A percentile compares a stretch with the other conserved stretches of the same genome.
These are phyloP conservation scores for Amaranthus tricolor DNA, from an alignment of 179 eudicot genomes.

Conservation along the genomic window DNA sequence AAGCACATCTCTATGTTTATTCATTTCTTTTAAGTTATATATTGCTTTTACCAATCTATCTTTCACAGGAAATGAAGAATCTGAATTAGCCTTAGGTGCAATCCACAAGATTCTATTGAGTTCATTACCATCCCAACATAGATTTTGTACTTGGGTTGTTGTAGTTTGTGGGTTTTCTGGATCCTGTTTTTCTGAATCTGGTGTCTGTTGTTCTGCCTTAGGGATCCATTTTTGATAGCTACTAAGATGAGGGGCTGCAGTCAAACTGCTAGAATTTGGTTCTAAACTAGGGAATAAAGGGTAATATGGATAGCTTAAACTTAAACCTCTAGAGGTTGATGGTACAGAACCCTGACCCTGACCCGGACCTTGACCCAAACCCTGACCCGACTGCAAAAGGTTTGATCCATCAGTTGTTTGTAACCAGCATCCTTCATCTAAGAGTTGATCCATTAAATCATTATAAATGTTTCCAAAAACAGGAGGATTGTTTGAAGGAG, in stretches of 20 bases:
- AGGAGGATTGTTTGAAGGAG: conserved; percentile 35
- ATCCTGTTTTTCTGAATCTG: conserved; percentile 29
- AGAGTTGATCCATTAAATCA: conserved; percentile 63
- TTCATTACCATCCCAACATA: conserved; percentile 38
- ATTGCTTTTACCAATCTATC: conserved; percentile 58
- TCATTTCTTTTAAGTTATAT: conserved; percentile 38
- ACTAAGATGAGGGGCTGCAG: conserved; percentile 24
- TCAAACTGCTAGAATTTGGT: conserved; percentile 28
- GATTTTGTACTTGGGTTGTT: conserved; percentile 29
- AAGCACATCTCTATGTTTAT: conserved; percentile 56
- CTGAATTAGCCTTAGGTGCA: conserved; percentile 39
- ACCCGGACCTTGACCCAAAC: not conserved
- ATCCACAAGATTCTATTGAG: conserved; percentile 51
- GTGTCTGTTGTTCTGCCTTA: conserved; percentile 37
- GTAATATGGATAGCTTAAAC: conserved; percentile 33
- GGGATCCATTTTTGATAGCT: conserved; percentile 26
- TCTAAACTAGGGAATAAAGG: conserved; percentile 31
- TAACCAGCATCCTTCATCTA: conserved; percentile 67
- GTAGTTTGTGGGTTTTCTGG: conserved; percentile 13
- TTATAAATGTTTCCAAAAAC: conserved; percentile 45
- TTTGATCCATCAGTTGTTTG: conserved; percentile 50
- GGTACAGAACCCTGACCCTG: conserved; percentile 9
- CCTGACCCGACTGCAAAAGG: conserved; percentile 37
- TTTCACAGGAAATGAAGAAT: conserved; percentile 34
- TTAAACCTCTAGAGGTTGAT: conserved; percentile 32